Conservation (phyloP, 2,329 filamentous ascomycete species). For the Pyrenochaeta sp. region DNA sequence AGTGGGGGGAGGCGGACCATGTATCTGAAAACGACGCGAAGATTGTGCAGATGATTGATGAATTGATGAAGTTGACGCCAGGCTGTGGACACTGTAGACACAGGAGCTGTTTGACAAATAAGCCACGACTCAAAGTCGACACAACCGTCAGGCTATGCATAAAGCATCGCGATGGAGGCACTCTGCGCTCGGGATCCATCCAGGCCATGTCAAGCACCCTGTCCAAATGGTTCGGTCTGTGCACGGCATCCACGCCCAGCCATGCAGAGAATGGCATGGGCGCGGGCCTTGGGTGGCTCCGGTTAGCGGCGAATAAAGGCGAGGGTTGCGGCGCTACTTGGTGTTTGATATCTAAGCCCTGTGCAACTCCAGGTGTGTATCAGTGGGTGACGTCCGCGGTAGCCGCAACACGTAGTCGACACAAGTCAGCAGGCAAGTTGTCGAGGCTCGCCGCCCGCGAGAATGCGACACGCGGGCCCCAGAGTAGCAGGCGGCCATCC, state of each 20-base stretch:
- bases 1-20: slow-evolving; percentile 37
- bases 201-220: slow-evolving; percentile 18
- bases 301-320: slow-evolving; percentile 27
- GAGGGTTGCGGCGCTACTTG: slow-evolving; percentile 26
- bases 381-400: slow-evolving; percentile 24
- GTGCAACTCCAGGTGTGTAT: slow-evolving; percentile 24
- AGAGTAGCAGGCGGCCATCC: slow-evolving; percentile 17
- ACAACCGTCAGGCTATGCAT: too few species aligned
- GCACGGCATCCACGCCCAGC: slow-evolving; percentile 18
- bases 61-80: too few species aligned
- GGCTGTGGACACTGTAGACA: too few species aligned
- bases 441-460: too few species aligned
- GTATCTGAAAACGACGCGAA: too few species aligned
- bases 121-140: too few species aligned
- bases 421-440: too few species aligned
- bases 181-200: too few species aligned
- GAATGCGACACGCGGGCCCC: slow-evolving; percentile 26
- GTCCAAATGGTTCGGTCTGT: slow-evolving; percentile 20
- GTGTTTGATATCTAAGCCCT: slow-evolving; percentile 29
- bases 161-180: too few species aligned
- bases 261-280: too few species aligned
- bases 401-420: slow-evolving; percentile 24
- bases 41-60: too few species aligned
- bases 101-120: too few species aligned
- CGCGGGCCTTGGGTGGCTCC: slow-evolving; percentile 25